phyloP scores from a whole-genome alignment of 768 basidiomycete genomes.

The Dendrothele bispora region DNA sequence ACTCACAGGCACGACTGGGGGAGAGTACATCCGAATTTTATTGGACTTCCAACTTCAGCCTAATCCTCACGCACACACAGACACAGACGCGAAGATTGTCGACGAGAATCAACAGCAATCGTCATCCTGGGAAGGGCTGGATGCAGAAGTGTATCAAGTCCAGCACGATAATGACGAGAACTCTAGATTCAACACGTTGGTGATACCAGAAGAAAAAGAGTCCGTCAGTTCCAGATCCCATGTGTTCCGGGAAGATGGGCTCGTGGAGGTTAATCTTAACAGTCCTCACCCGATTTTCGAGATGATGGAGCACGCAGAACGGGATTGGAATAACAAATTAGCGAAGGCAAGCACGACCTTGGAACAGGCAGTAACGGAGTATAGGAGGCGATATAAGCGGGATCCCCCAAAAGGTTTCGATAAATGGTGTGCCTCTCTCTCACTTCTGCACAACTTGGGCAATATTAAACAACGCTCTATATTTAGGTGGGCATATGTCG shows the following conservation, averaged over 20 bases:
- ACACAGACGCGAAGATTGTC: no score
- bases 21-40: no score
- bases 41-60: no score
- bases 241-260: slow-evolving; percentile 21
- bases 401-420: slow-evolving; percentile 45
- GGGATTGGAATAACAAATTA: slow-evolving; percentile 37
- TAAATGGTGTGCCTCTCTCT: slow-evolving; percentile 35
- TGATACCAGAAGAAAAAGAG: no score
- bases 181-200: no score
- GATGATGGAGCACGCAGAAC: slow-evolving; percentile 36
- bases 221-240: no score
- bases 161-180: no score
- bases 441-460: not conserved
- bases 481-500: slow-evolving; percentile 45
- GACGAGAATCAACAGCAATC: no score
- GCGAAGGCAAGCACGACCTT: slow-evolving; percentile 35
- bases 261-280: slow-evolving; percentile 34
- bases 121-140: no score
- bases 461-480: not conserved
- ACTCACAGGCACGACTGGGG: no score
- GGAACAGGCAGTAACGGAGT: slow-evolving; percentile 38
- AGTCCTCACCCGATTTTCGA: slow-evolving; percentile 46
- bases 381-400: slow-evolving; percentile 34
- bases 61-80: no score
- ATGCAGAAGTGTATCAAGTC: no score